Evolutionary conservation across 2,329 filamentous ascomycete species (phyloP).

Genomic region (Chaetomiaceae sp.): DNA sequence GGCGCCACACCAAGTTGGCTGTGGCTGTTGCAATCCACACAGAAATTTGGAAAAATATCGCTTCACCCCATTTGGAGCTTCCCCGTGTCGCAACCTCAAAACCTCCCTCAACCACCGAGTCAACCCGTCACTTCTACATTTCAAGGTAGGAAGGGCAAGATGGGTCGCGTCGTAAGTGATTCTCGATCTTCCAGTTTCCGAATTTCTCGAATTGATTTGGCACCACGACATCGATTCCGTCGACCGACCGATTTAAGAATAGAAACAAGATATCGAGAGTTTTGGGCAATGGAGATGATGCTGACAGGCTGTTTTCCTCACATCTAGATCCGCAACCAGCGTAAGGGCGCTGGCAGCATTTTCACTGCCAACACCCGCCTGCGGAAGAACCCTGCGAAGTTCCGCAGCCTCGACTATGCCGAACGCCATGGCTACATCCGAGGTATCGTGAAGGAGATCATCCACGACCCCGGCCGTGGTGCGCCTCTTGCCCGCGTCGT

Average conservation of each 20-base stretch:
- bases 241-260: constrained; percentile 12
- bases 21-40: constrained; percentile 29
- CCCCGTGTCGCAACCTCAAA: constrained; percentile 27
- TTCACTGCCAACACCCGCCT: constrained; percentile 70
- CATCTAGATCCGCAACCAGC: constrained; percentile 59
- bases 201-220: constrained; percentile 17
- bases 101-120: constrained; percentile 26
- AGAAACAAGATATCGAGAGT: neutral
- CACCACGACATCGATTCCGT: constrained; percentile 16
- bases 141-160: constrained; percentile 36
- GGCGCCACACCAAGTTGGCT: constrained; percentile 19
- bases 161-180: constrained; percentile 49
- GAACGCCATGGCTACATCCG: constrained; percentile 97
- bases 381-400: constrained; percentile 90
- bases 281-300: constrained; percentile 11
- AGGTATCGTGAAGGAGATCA: constrained; percentile 97
- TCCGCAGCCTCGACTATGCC: constrained; percentile 93
- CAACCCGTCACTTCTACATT: constrained; percentile 29
- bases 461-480: constrained; percentile 98
- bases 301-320: constrained; percentile 23
- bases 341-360: constrained; percentile 56
- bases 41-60: constrained; percentile 31
- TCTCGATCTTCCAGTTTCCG: constrained; percentile 11
- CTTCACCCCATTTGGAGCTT: constrained; percentile 26
- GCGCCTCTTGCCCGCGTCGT: constrained; percentile 93